Conservation (phyloP, 2,329 filamentous ascomycete species). For the Fusarium protoensiforme region DNA sequence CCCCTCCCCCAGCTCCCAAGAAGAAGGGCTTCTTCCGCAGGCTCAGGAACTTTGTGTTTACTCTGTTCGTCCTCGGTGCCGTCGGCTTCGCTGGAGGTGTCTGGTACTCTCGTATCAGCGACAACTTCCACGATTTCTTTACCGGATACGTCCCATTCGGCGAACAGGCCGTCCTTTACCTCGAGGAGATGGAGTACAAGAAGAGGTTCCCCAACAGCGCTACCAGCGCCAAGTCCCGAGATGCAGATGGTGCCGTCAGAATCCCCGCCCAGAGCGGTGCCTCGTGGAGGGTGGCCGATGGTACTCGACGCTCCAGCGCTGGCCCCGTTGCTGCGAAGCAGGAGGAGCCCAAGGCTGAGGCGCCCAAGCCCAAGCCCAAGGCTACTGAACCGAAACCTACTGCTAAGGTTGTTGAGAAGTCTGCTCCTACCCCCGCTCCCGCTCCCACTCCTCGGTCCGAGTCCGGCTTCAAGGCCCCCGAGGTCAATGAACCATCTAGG, state of each 20-base stretch:
- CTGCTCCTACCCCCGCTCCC: constrained; percentile 42
- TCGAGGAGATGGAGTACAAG: constrained; percentile 94
- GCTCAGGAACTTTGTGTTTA: constrained; percentile 81
- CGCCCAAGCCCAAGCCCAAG: constrained; percentile 47
- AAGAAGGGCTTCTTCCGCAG: constrained; percentile 75
- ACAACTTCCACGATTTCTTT: constrained; percentile 99
- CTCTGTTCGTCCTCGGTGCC: constrained; percentile 79
- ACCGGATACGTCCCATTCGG: constrained; percentile 96
- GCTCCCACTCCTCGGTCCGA: constrained; percentile 39
- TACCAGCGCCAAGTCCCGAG: constrained; percentile 59
- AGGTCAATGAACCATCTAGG: constrained; percentile 73
- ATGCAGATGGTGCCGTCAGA: constrained; percentile 77
- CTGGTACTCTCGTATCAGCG: constrained; percentile 91
- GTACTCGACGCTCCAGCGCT: constrained; percentile 72
- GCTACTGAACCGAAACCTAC: constrained; percentile 34
- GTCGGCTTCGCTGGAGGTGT: constrained; percentile 88
- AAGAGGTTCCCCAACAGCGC: constrained; percentile 76
- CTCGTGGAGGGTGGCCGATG: constrained; percentile 80
- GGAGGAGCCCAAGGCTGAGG: constrained; percentile 46
- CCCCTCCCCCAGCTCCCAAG: constrained; percentile 48
- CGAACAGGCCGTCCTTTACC: constrained; percentile 92
- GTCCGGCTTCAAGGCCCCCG: constrained; percentile 62
- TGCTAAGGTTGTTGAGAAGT: constrained; percentile 49
- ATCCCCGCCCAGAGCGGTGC: constrained; percentile 89
- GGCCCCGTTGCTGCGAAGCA: constrained; percentile 50